A percentile compares a stretch with the other conserved stretches of the same genome.
phyloP scores from a whole-genome alignment of 106 monocot genomes.

The Narthecium ossifragum region DNA sequence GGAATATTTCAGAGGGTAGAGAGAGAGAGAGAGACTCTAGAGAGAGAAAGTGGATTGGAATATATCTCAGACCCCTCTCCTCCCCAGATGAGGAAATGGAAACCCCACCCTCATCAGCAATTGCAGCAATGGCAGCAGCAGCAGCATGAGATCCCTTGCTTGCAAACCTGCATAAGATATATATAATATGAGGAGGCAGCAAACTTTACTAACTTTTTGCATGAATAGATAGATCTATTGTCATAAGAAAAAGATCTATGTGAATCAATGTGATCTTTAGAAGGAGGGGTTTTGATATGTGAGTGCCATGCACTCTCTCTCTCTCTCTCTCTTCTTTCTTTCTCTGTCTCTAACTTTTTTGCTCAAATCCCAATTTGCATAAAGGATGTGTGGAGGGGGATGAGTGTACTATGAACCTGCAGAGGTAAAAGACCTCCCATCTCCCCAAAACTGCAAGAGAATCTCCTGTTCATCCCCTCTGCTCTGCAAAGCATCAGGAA shows the following conservation, averaged over 20 bases:
- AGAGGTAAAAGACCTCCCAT: conserved; percentile 18
- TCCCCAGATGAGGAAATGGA: background rate
- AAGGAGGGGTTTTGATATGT: no score
- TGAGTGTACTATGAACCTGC: conserved; percentile 9
- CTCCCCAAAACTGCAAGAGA: conserved; percentile 49
- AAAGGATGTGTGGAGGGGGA: no score
- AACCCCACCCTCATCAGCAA: conserved; percentile 30
- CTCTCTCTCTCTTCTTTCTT: background rate
- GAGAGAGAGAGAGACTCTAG: no score
- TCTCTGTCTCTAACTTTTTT: background rate
- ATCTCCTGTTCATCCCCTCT: conserved; percentile 37
- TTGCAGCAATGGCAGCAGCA: conserved; percentile 15
- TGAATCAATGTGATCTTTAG: background rate
- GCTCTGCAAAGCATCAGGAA: conserved; percentile 35
- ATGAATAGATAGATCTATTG: no score
- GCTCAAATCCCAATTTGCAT: no score
- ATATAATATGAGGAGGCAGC: background rate
- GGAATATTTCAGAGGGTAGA: conserved; percentile 57
- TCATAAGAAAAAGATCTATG: conserved; percentile 4
- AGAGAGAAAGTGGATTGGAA: conserved; percentile 51
- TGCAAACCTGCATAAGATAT: conserved; percentile 13
- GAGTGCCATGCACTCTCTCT: no score
- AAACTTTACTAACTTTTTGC: background rate
- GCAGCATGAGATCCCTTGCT: conserved; percentile 24
- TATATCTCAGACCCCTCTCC: conserved; percentile 59